Evolutionary conservation across 2,329 filamentous ascomycete species (phyloP).

Genomic region (Cadophora sp.): DNA sequence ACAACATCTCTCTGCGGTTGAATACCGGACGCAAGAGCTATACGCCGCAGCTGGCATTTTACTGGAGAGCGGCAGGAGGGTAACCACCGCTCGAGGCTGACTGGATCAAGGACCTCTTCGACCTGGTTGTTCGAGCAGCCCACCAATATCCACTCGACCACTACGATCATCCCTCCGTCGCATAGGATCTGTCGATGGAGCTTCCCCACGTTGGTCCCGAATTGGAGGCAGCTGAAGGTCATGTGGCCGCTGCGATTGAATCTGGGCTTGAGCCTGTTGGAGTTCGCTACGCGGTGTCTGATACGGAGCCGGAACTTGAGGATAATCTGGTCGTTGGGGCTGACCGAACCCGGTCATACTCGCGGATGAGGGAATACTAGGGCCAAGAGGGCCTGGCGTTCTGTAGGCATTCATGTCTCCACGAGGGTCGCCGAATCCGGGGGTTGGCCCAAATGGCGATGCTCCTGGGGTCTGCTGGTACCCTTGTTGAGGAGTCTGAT

Average conservation of each 20-base stretch:
- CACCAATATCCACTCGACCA: slow-evolving; percentile 64
- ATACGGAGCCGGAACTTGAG: slow-evolving; percentile 49
- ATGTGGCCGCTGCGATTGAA: slow-evolving; percentile 43
- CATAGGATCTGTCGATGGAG: slow-evolving; percentile 36
- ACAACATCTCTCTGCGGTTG: background rate
- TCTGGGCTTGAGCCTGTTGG: slow-evolving; percentile 40
- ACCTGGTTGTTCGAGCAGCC: slow-evolving; percentile 63
- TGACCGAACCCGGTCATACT: slow-evolving; percentile 54
- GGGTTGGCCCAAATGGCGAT: slow-evolving; percentile 35
- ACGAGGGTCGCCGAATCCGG: slow-evolving; percentile 36
- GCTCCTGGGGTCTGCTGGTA: slow-evolving; percentile 34
- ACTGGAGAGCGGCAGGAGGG: background rate
- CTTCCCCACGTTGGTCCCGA: slow-evolving; percentile 44
- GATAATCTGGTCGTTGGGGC: slow-evolving; percentile 54
- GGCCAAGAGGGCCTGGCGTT: slow-evolving; percentile 33
- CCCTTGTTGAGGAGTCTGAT: slow-evolving; percentile 38
- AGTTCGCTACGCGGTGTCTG: slow-evolving; percentile 62
- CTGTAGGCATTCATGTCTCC: slow-evolving; percentile 39
- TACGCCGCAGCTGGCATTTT: background rate
- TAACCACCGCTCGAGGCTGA: background rate
- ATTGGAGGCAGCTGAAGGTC: slow-evolving; percentile 51
- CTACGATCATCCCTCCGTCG: slow-evolving; percentile 57
- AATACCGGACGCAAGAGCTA: background rate
- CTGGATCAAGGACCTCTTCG: slow-evolving; percentile 22
- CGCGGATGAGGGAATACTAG: slow-evolving; percentile 43